phyloP scores from a whole-genome alignment of 2,329 filamentous ascomycete genomes.

The Penicillium rolfsii region DNA sequence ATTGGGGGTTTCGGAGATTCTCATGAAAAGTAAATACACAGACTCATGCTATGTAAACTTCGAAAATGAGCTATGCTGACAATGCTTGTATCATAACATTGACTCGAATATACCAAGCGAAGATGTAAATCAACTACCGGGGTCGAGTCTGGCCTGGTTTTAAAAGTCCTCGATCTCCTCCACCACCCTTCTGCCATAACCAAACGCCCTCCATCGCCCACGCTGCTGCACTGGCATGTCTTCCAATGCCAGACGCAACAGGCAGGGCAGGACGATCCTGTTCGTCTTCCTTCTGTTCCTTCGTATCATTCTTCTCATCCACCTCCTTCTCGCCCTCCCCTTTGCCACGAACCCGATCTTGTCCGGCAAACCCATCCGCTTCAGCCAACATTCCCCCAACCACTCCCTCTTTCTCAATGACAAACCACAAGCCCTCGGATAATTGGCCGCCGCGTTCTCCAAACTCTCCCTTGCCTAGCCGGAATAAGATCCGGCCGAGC shows the following conservation, averaged over 20 bases:
- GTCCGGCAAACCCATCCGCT: slow-evolving; percentile 63
- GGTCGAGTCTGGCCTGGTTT: slow-evolving; percentile 40
- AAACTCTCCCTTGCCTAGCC: slow-evolving; percentile 75
- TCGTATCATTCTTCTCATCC: not conserved
- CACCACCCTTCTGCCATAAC: slow-evolving; percentile 76
- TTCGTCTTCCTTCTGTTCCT: slow-evolving; percentile 3
- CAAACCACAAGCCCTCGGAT: slow-evolving; percentile 80
- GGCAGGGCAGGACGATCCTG: slow-evolving; percentile 9
- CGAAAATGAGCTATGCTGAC: not conserved
- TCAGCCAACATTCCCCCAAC: slow-evolving; percentile 78
- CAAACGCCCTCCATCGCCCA: slow-evolving; percentile 90
- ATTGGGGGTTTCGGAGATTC: too few relatives aligned
- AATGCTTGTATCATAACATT: not conserved
- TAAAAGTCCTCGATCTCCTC: slow-evolving; percentile 47
- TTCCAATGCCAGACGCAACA: slow-evolving; percentile 38
- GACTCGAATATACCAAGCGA: not conserved
- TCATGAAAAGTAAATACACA: too few relatives aligned
- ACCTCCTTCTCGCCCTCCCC: not conserved
- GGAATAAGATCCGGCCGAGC: slow-evolving; percentile 79
- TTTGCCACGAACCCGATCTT: slow-evolving; percentile 14
- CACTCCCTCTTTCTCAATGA: slow-evolving; percentile 74
- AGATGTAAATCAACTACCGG: slow-evolving; percentile 19
- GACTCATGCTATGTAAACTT: too few relatives aligned
- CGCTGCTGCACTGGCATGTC: slow-evolving; percentile 77
- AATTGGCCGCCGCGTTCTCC: slow-evolving; percentile 65